Evolutionary conservation across 371 early-diverging fungal species (phyloP).

Genomic region (Mortierella sp.): DNA sequence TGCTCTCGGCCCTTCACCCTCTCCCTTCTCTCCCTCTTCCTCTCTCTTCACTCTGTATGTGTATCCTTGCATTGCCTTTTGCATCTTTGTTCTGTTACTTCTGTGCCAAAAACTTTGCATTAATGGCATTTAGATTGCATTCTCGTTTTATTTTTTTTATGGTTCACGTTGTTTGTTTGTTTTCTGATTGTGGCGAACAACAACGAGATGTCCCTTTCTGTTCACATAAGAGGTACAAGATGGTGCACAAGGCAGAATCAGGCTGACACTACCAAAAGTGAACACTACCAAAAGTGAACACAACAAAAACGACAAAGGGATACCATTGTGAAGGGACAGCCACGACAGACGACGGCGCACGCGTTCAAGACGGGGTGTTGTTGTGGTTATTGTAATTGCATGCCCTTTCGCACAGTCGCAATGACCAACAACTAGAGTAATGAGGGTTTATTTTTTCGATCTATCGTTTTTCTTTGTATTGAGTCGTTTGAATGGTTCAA

Average conservation of each 20-base stretch:
- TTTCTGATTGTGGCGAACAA: not conserved
- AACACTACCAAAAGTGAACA: not conserved
- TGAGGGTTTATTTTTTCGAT: not conserved
- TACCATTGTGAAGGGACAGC: not conserved
- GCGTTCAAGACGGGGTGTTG: not conserved
- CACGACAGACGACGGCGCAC: too few relatives aligned
- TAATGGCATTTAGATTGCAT: constrained; percentile 20
- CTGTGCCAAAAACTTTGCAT: constrained; percentile 14
- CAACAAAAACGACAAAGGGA: not conserved
- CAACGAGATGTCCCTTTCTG: not conserved
- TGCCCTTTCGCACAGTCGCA: not conserved
- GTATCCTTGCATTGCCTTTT: constrained; percentile 11
- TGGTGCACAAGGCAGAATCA: not conserved
- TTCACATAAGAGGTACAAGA: not conserved
- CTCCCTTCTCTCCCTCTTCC: not conserved
- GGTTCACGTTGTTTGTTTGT: constrained; percentile 1
- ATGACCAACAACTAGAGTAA: not conserved
- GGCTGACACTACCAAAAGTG: not conserved
- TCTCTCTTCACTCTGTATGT: not conserved
- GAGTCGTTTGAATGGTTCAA: not conserved
- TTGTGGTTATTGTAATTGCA: not conserved
- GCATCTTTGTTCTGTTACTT: constrained; percentile 6
- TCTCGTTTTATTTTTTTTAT: constrained; percentile 9
- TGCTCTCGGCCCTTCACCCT: not conserved
- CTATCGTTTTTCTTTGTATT: not conserved